These are phyloP conservation scores for Citrus trifoliata DNA, from an alignment of 345 rosid genomes.

Conservation along the genomic window DNA sequence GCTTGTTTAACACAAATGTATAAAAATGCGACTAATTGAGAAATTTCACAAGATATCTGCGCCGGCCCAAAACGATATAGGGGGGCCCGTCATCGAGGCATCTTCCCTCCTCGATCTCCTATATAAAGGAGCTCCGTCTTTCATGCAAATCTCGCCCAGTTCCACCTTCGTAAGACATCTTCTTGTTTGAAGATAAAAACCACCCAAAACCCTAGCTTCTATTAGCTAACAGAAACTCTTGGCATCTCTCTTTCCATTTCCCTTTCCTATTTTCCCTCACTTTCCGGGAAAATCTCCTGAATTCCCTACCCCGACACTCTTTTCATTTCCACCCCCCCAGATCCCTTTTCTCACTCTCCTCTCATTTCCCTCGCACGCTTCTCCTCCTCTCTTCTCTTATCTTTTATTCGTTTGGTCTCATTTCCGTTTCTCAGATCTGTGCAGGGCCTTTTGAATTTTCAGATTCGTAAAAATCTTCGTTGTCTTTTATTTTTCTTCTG, in stretches of 20 bases:
- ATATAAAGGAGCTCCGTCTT: constrained; percentile 38
- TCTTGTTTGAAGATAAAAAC: constrained; percentile 10
- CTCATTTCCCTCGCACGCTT: too few relatives aligned
- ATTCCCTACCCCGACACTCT: background rate
- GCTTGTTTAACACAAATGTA: too few relatives aligned
- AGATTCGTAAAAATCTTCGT: constrained; percentile 16
- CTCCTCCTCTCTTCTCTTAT: background rate
- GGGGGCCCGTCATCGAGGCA: constrained; percentile 3
- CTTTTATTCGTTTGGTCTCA: background rate
- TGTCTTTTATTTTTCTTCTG: constrained; percentile 24
- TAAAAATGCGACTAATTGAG: too few relatives aligned
- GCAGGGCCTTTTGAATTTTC: constrained; percentile 24
- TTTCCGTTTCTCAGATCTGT: constrained; percentile 27
- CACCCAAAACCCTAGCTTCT: background rate
- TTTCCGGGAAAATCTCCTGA: constrained; percentile 19
- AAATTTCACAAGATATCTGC: background rate
- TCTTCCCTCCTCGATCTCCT: constrained; percentile 16
- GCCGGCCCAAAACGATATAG: background rate
- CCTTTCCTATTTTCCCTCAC: constrained; percentile 10
- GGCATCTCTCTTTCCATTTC: background rate
- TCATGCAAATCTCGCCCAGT: constrained; percentile 66
- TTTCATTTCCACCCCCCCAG: background rate
- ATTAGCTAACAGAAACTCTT: background rate
- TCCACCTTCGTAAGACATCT: constrained; percentile 17
- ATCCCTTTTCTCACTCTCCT: too few relatives aligned